phyloP scores from a whole-genome alignment of 495 filamentous ascomycete genomes.

The Tuber brumale region DNA sequence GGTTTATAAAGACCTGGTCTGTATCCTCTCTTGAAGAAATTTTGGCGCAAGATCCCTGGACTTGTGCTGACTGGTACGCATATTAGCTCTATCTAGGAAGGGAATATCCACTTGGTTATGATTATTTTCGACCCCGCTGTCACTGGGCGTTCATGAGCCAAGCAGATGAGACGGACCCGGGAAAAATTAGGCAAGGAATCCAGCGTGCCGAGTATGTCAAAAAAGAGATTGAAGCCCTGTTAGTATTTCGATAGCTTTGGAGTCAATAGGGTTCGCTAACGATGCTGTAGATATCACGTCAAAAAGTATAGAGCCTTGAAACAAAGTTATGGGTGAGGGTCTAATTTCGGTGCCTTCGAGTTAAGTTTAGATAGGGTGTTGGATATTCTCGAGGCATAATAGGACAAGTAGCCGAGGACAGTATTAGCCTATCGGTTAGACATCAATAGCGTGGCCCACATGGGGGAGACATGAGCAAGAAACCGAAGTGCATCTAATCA shows the following conservation, averaged over 20 bases:
- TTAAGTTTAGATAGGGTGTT: not conserved
- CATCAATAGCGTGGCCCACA: not conserved
- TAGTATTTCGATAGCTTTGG: conserved; percentile 46
- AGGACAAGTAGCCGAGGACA: not conserved
- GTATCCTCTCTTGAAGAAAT: conserved; percentile 7
- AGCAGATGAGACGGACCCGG: conserved; percentile 60
- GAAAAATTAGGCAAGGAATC: conserved; percentile 68
- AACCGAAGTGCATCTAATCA: not conserved
- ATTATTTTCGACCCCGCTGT: conserved; percentile 72
- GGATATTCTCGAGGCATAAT: not conserved
- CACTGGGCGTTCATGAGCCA: conserved; percentile 80
- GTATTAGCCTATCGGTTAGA: not conserved
- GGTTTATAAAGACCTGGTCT: conserved; percentile 75
- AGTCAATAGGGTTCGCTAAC: conserved; percentile 12
- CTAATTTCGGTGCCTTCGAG: not conserved
- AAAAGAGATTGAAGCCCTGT: conserved; percentile 92
- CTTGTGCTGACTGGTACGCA: conserved; percentile 13
- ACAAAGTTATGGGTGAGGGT: conserved; percentile 62
- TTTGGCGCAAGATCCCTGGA: not conserved
- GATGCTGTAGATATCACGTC: conserved; percentile 69
- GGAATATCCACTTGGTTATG: conserved; percentile 80
- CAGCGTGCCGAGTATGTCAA: conserved; percentile 77
- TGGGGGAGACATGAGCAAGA: not conserved
- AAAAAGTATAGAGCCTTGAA: conserved; percentile 86
- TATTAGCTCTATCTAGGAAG: conserved; percentile 62